Conservation (phyloP, 2,329 filamentous ascomycete species). For the Epichloe baconii region DNA sequence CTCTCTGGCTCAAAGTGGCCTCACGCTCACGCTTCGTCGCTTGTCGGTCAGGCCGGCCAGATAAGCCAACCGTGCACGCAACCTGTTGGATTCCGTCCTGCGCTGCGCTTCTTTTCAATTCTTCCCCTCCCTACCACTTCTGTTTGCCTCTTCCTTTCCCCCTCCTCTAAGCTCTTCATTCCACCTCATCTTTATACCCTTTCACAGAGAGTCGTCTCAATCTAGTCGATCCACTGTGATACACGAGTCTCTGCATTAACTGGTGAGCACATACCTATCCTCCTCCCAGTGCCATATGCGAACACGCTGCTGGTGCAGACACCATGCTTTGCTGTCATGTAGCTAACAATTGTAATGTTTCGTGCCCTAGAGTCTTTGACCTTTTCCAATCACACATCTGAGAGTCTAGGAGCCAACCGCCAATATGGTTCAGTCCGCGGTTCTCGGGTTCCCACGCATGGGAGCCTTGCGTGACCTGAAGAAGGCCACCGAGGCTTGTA, state of each 20-base stretch:
- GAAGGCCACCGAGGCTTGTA: constrained; percentile 95
- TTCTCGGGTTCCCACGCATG: constrained; percentile 99
- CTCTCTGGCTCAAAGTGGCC: constrained; percentile 10
- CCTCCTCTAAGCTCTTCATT: background rate
- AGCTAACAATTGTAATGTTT: background rate
- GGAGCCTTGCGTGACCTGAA: constrained; percentile 97
- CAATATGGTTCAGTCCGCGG: constrained; percentile 54
- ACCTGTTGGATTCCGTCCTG: constrained; percentile 3
- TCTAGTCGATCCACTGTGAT: constrained; percentile 5
- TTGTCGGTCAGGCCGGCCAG: background rate
- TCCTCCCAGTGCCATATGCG: background rate
- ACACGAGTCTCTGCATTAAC: constrained; percentile 4
- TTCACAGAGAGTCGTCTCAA: constrained; percentile 4
- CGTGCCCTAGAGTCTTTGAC: constrained; percentile 1
- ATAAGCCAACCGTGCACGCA: background rate
- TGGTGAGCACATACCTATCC: constrained; percentile 1
- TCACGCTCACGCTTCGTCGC: constrained; percentile 9
- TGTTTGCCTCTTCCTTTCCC: constrained; percentile 9
- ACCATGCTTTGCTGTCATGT: constrained; percentile 1
- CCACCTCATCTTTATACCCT: background rate
- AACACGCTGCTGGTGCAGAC: background rate
- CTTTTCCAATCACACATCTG: constrained; percentile 4
- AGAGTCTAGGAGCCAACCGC: constrained; percentile 16
- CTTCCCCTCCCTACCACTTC: constrained; percentile 11
- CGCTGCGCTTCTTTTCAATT: constrained; percentile 5